Conservation (phyloP, 257 asterid genomes). For the Verbena officinalis region DNA sequence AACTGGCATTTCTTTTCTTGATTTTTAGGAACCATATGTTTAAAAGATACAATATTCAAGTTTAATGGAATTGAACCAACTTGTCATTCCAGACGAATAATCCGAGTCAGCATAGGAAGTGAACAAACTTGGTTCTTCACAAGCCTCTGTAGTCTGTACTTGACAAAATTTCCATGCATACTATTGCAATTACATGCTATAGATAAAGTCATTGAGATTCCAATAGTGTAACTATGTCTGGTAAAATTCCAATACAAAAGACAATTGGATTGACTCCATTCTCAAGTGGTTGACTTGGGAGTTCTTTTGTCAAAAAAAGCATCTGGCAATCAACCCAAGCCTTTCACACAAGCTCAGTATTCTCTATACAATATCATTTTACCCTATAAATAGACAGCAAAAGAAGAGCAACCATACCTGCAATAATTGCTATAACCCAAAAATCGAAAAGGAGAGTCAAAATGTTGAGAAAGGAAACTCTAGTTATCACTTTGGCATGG, state of each 20-base stretch:
- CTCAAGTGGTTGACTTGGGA: constrained; percentile 29
- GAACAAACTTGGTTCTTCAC: neutral
- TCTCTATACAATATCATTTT: neutral
- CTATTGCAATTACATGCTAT: constrained; percentile 2
- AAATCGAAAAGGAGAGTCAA: neutral
- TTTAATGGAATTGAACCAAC: constrained; percentile 21
- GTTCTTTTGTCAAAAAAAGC: constrained; percentile 27
- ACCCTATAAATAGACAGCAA: constrained; percentile 29
- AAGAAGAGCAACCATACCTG: constrained; percentile 1
- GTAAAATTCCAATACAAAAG: neutral
- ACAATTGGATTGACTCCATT: constrained; percentile 31
- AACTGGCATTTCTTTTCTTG: constrained; percentile 6
- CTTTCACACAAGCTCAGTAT: constrained; percentile 17
- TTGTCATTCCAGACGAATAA: constrained; percentile 25
- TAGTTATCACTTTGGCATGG: constrained; percentile 38
- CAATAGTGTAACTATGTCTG: neutral
- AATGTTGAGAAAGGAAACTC: constrained; percentile 29
- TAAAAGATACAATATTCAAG: constrained; percentile 1
- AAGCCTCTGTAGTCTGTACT: neutral
- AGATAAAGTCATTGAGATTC: neutral
- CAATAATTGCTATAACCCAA: constrained; percentile 2
- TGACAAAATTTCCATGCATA: neutral
- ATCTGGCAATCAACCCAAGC: neutral
- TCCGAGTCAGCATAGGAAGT: neutral
- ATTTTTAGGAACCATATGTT: constrained; percentile 9